Conservation (phyloP, 2,329 filamentous ascomycete species). For the Sclerotinia trifoliorum region DNA sequence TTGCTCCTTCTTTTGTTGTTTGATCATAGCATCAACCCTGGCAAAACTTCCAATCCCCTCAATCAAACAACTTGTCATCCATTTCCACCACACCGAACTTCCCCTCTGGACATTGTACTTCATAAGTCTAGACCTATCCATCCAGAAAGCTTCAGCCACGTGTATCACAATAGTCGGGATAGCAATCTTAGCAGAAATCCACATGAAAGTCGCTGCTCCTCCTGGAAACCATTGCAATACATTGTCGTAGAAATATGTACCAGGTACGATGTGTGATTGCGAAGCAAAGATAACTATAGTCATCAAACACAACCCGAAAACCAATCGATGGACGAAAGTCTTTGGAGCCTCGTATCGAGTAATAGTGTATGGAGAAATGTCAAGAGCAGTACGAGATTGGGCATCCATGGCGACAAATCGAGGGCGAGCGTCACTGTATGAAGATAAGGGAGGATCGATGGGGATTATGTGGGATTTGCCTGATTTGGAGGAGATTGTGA, state of each 20-base stretch:
- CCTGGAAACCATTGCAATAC: slow-evolving; percentile 54
- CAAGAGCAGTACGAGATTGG: slow-evolving; percentile 58
- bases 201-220: slow-evolving; percentile 57
- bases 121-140: slow-evolving; percentile 49
- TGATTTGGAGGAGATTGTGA: slow-evolving; percentile 58
- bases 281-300: slow-evolving; percentile 53
- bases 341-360: slow-evolving; percentile 42
- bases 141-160: slow-evolving; percentile 56
- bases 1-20: slow-evolving; percentile 45
- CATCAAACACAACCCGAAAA: slow-evolving; percentile 55
- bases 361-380: slow-evolving; percentile 48
- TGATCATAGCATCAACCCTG: slow-evolving; percentile 52
- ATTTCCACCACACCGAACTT: slow-evolving; percentile 51
- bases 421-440: slow-evolving; percentile 64
- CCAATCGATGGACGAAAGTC: slow-evolving; percentile 46
- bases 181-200: slow-evolving; percentile 59
- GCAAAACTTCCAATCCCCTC: slow-evolving; percentile 53
- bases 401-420: slow-evolving; percentile 73
- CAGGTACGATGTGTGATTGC: slow-evolving; percentile 53
- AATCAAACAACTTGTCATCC: slow-evolving; percentile 53
- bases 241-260: slow-evolving; percentile 49
- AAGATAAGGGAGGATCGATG: slow-evolving; percentile 68
- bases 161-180: slow-evolving; percentile 64
- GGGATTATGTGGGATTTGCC: slow-evolving; percentile 53
- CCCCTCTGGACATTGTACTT: slow-evolving; percentile 50